Percentiles rank a stretch among this genome's conserved stretches.
Conservation (phyloP, 2,329 filamentous ascomycete species). For the Aspergillus ochraceus region DNA sequence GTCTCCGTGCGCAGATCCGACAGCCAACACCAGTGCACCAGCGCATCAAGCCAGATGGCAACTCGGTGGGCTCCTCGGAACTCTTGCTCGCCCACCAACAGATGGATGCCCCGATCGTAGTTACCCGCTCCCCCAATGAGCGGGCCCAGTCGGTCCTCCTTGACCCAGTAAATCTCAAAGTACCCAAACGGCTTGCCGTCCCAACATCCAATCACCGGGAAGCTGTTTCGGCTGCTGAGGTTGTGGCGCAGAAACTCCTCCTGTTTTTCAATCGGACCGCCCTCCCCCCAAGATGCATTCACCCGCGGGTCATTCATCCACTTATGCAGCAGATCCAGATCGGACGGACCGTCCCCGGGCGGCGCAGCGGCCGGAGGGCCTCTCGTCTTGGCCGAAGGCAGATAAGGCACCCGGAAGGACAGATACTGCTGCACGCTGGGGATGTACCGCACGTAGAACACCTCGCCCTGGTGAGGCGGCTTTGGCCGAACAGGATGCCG, state of each 20-base stretch:
- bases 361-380: constrained; percentile 27
- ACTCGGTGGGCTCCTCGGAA: constrained; percentile 78
- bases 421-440: constrained; percentile 81
- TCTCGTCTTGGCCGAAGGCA: constrained; percentile 55
- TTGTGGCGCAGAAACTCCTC: constrained; percentile 67
- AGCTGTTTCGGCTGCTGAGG: constrained; percentile 70
- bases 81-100: constrained; percentile 88
- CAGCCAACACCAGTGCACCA: constrained; percentile 83
- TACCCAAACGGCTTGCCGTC: constrained; percentile 94
- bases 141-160: constrained; percentile 77
- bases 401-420: constrained; percentile 79
- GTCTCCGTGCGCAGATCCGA: constrained; percentile 78
- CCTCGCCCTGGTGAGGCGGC: constrained; percentile 83
- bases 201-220: constrained; percentile 91
- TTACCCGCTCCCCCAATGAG: constrained; percentile 68
- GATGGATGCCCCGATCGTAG: constrained; percentile 85
- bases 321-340: constrained; percentile 70
- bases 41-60: constrained; percentile 74
- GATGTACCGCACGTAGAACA: constrained; percentile 86
- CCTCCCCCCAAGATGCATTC: constrained; percentile 78
- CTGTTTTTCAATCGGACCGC: constrained; percentile 56
- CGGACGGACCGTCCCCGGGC: constrained; percentile 47
- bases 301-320: constrained; percentile 92
- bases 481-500: constrained; percentile 87
- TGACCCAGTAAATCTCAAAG: constrained; percentile 98